phyloP scores from a whole-genome alignment of 2,329 filamentous ascomycete species.

The Neoarthrinium moseri region DNA sequence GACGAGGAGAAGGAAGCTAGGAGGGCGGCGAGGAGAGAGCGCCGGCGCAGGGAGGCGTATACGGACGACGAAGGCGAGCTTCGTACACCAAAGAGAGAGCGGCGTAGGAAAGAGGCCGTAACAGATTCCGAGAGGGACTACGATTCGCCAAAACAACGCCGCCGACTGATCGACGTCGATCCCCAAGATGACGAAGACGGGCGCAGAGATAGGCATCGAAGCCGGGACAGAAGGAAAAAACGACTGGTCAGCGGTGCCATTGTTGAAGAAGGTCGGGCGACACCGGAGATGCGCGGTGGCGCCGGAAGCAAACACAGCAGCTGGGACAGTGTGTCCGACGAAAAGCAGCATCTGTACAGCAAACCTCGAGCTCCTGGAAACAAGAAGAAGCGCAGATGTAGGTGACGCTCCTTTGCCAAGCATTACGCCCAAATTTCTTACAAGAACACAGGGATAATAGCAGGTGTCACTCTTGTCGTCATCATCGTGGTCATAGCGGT shows the following conservation, averaged over 20 bases:
- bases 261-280: constrained; percentile 63
- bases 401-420: constrained; percentile 25
- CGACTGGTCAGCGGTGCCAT: constrained; percentile 68
- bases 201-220: constrained; percentile 32
- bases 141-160: constrained; percentile 13
- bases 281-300: constrained; percentile 41
- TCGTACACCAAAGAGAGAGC: constrained; percentile 17
- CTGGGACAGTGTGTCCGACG: constrained; percentile 45
- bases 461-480: constrained; percentile 51
- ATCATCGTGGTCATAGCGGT: constrained; percentile 68
- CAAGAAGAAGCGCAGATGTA: constrained; percentile 62
- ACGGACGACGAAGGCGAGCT: constrained; percentile 22
- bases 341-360: constrained; percentile 43
- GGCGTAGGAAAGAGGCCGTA: constrained; percentile 14
- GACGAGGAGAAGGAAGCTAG: constrained; percentile 12
- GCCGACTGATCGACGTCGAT: constrained; percentile 16
- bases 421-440: constrained; percentile 21
- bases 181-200: constrained; percentile 23
- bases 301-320: constrained; percentile 34
- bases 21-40: constrained; percentile 3
- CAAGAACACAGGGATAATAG: constrained; percentile 49
- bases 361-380: constrained; percentile 41
- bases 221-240: constrained; percentile 43
- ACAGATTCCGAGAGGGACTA: constrained; percentile 18
- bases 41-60: constrained; percentile 16